phyloP scores from a whole-genome alignment of 805 yeast species.

The Yamadazyma nakazawae region DNA sequence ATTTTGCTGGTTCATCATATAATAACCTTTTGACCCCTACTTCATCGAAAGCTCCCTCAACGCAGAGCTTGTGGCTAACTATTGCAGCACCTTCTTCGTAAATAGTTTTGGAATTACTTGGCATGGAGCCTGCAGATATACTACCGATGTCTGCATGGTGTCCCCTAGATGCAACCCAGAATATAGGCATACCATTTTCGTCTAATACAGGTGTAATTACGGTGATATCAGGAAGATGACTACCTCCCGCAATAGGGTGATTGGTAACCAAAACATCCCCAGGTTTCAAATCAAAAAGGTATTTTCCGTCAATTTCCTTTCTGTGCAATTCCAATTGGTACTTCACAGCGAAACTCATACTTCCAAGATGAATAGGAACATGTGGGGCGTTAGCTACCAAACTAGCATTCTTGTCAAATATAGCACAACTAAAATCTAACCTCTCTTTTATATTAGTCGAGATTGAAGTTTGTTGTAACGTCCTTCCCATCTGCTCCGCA shows the following conservation, averaged over 20 bases:
- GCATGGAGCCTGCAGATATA: constrained; percentile 89
- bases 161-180: constrained; percentile 91
- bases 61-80: constrained; percentile 68
- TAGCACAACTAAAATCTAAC: constrained; percentile 45
- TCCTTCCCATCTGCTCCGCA: constrained; percentile 44
- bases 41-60: constrained; percentile 69
- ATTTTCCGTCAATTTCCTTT: constrained; percentile 3
- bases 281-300: constrained; percentile 18
- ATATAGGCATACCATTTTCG: constrained; percentile 50
- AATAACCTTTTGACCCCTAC: constrained; percentile 60
- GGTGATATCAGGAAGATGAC: constrained; percentile 59
- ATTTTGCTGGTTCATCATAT: constrained; percentile 70
- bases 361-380: constrained; percentile 45
- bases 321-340: constrained; percentile 41
- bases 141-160: constrained; percentile 98
- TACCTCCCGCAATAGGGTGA: constrained; percentile 43
- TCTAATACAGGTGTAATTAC: constrained; percentile 85
- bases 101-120: constrained; percentile 80
- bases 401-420: constrained; percentile 40
- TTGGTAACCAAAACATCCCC: constrained; percentile 45
- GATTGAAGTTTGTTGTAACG: constrained; percentile 44
- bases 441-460: constrained; percentile 45
- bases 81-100: constrained; percentile 93
- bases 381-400: constrained; percentile 47
- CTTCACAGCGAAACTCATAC: constrained; percentile 46